Conservation (phyloP, 2,329 filamentous ascomycete species). For the Bimuria novae-zelandiae region DNA sequence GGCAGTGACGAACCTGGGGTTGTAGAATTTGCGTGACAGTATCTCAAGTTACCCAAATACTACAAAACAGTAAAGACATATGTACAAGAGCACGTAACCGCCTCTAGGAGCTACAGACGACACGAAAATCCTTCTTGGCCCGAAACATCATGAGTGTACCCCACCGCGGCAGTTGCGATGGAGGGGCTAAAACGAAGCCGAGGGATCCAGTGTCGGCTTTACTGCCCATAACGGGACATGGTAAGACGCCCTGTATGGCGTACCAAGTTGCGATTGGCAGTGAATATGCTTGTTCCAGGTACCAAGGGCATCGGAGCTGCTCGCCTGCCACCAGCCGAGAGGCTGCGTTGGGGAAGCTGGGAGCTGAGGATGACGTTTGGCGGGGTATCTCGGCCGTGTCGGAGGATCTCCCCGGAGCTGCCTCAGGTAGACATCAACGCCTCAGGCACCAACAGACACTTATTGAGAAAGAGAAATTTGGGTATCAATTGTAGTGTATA, state of each 20-base stretch:
- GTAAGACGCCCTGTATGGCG: not conserved
- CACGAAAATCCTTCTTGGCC: constrained; percentile 18
- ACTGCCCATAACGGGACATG: not conserved
- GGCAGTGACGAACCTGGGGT: not conserved
- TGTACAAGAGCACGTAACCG: not conserved
- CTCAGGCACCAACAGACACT: too few relatives aligned
- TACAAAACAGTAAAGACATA: not conserved
- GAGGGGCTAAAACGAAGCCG: constrained; percentile 11
- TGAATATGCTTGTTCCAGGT: not conserved
- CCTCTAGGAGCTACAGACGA: not conserved
- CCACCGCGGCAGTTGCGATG: constrained; percentile 45
- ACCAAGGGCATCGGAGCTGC: not conserved
- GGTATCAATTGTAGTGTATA: not conserved
- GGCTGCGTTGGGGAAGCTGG: not conserved
- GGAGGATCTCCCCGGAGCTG: not conserved
- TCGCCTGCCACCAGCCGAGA: not conserved
- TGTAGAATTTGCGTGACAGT: not conserved
- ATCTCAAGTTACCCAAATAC: not conserved
- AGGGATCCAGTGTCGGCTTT: not conserved
- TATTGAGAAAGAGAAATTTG: not conserved
- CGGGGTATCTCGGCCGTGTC: not conserved
- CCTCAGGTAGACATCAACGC: not conserved
- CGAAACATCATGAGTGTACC: constrained; percentile 23
- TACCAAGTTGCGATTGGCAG: not conserved
- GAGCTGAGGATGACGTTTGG: not conserved